Percentiles rank a stretch among this genome's conserved stretches.
Evolutionary conservation across 805 yeast species (phyloP).

Genomic region (Kodamaea kaohsiungensis): DNA sequence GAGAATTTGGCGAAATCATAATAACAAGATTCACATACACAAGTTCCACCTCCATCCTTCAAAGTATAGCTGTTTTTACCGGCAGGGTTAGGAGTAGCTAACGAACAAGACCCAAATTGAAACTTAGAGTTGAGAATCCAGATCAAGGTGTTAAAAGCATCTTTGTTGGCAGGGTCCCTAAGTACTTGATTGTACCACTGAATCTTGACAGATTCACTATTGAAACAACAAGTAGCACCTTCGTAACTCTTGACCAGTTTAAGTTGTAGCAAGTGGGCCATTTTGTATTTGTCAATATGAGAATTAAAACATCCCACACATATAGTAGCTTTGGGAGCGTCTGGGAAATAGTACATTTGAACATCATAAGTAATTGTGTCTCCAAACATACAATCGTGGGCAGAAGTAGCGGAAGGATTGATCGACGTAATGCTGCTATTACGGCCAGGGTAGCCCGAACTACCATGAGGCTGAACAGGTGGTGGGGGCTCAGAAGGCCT

Average conservation of each 20-base stretch:
- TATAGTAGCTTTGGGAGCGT: background rate
- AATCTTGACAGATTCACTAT: background rate
- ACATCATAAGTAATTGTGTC: background rate
- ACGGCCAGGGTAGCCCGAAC: background rate
- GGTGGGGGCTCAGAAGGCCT: background rate
- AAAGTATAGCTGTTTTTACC: background rate
- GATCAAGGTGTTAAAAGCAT: background rate
- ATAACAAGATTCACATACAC: background rate
- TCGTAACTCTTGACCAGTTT: background rate
- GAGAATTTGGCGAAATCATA: constrained; percentile 1
- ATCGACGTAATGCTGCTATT: background rate
- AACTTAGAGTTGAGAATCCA: background rate
- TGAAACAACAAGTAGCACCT: background rate
- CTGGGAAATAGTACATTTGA: background rate
- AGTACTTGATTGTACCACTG: background rate
- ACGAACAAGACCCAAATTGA: background rate
- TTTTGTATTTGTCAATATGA: background rate
- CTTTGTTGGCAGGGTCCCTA: background rate
- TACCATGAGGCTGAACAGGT: background rate
- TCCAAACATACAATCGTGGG: background rate
- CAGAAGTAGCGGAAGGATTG: background rate
- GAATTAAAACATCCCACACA: background rate
- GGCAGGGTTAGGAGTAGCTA: background rate
- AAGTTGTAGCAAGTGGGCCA: background rate
- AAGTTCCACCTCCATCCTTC: background rate